A percentile compares a stretch with the other conserved stretches of the same genome.
Conservation (phyloP, 1,284 basidiomycete genomes). For the Malassezia psittaci region DNA sequence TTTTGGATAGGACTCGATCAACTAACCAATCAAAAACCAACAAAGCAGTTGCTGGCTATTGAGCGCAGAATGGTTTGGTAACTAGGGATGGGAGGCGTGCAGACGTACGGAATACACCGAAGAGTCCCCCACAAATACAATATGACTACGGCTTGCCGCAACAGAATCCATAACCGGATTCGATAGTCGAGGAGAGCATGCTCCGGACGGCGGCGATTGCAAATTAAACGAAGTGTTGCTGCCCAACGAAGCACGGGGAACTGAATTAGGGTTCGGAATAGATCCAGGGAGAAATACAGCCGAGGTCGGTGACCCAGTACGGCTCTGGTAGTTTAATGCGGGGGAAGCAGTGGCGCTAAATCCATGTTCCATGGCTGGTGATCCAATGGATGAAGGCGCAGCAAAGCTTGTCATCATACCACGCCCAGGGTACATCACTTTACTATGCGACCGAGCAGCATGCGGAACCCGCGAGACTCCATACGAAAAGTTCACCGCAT, state of each 20-base stretch:
- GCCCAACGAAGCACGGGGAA: background rate
- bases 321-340: background rate
- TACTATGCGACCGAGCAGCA: conserved; percentile 17
- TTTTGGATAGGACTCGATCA: no score
- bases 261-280: background rate
- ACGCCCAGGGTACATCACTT: conserved; percentile 25
- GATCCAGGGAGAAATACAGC: background rate
- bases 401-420: conserved; percentile 20
- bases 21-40: no score
- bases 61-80: background rate
- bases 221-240: background rate
- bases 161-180: conserved; percentile 42
- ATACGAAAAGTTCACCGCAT: conserved; percentile 51
- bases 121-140: conserved; percentile 41
- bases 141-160: conserved; percentile 37
- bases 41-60: background rate
- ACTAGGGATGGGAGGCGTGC: conserved; percentile 7
- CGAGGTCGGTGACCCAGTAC: background rate
- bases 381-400: conserved; percentile 10
- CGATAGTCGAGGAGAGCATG: background rate
- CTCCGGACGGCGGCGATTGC: background rate
- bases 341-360: background rate
- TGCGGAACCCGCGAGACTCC: background rate
- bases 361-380: background rate
- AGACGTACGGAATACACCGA: conserved; percentile 37